These are phyloP conservation scores for Zygotorulaspora danielsina DNA, from an alignment of 805 yeast genomes.

Conservation along the genomic window DNA sequence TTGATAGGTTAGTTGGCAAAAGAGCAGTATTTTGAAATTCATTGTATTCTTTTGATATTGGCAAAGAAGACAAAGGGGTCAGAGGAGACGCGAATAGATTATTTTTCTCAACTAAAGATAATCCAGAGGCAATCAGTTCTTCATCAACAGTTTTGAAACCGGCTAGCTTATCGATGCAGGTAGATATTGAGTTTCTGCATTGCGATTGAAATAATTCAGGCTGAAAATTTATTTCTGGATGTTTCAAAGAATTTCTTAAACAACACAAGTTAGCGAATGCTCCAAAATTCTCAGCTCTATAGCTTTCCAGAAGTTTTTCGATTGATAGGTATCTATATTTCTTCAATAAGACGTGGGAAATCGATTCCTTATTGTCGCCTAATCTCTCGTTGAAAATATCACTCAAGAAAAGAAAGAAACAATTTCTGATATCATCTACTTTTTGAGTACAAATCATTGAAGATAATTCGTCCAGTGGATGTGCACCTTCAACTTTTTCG, in stretches of 20 bases:
- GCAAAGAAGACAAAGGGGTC: constrained; percentile 9
- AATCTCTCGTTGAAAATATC: constrained; percentile 18
- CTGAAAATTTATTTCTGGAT: constrained; percentile 5
- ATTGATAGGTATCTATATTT: constrained; percentile 23
- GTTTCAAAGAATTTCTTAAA: constrained; percentile 14
- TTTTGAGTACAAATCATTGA: constrained; percentile 10
- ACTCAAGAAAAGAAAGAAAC: constrained; percentile 19
- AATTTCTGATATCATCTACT: constrained; percentile 21
- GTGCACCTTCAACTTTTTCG: neutral
- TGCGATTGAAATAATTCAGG: constrained; percentile 13
- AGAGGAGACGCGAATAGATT: constrained; percentile 3
- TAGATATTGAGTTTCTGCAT: constrained; percentile 12
- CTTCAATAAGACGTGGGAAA: constrained; percentile 20
- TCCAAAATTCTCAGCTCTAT: constrained; percentile 17
- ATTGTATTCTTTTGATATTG: neutral
- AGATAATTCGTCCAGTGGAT: constrained; percentile 11
- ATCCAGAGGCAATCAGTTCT: constrained; percentile 1
- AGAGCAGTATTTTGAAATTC: neutral
- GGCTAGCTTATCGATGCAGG: constrained; percentile 17
- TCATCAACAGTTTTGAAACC: constrained; percentile 12
- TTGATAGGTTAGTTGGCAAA: neutral
- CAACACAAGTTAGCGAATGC: constrained; percentile 20
- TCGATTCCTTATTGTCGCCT: constrained; percentile 5
- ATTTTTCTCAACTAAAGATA: neutral
- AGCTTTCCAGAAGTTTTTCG: constrained; percentile 11